Evolutionary conservation across 2,329 filamentous ascomycete genomes (phyloP), one percentile per base, ranked within the genome.

Genomic region (Trichophaea hybrida): DNA sequence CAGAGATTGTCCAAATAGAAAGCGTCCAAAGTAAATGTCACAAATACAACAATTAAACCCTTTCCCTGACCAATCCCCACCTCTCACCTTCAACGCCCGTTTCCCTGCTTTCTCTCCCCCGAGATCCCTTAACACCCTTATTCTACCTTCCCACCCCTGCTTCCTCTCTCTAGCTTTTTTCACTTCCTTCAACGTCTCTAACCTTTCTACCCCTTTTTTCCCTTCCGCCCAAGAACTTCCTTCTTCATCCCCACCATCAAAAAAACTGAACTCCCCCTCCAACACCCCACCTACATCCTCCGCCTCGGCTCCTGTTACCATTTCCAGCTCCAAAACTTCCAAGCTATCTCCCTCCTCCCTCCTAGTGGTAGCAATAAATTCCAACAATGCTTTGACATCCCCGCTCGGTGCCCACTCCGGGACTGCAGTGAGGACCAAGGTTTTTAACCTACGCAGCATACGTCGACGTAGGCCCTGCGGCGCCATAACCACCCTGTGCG

Each of bases 51-150:
- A 12, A 15, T 3, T 61, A 63, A 50, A 59, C 46, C 4, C 61
- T n/a, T 48, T 62, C 62, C 13, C 48, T 62, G 13, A 64, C 62
- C 50, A 62, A 50, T 24, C 62, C 62, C 61, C 61, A 61, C 10
- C 55, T 55, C 53, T 63, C 62, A 3, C 58, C 62, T 17, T 58
- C 58, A 15, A 57, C 50, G 5, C 60, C 62, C 6, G 58, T 57
- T 61, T 64, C 62, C 3, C 49, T 59, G 13, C 55, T 50, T n/a
- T 51, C 62, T 46, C 35, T 51, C 5, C 58, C 1, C 55, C 62
- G 13, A 63, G 37, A 24, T 63, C 61, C 53, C 53, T 62, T 8
- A 64, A 54, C 5, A 64, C 60, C 48, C 60, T 54, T 1, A 64
- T 40, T 40, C 58, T 61, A n/a, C 62, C 61, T 6, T 24, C 32